Base-by-base conservation (phyloP, 177 flowering plant genomes). In the Telopea speciosissima region DNA sequence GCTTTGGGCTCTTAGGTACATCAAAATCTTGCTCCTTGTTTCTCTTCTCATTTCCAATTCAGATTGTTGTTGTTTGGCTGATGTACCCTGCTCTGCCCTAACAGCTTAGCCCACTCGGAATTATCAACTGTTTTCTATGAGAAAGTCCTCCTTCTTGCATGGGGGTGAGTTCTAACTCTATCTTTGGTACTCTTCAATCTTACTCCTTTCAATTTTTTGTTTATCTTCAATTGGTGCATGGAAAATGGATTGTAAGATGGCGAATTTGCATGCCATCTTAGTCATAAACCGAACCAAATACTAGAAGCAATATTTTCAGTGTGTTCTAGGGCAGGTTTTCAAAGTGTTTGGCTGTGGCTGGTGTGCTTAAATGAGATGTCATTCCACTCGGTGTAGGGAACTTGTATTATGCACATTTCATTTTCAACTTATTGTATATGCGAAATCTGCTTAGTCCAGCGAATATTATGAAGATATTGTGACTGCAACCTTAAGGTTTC, bases 31-130 rank as follows among this genome's bases (percentile, higher is more conserved):
- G 63, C 44, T 62, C 45, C 13, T 44, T 16, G 25, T 70, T 68
- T 68, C 24, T 22, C n/a, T 40, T 71, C 23, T 66, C 26, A 42
- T 65, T 24, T 40, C 24, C 24, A 45, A 54, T 44, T 22, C 24
- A 24, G 40, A 61, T 42, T 62, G 23, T 45, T 36, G 24, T 61
- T 42, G 23, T 71, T 69, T 25, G 63, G 52, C 77, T 72, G 66
- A 72, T 26, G 11, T 65, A 64, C 68, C 66, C 61, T 69, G 21
- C 68, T 70, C 68, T 70, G 24, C 24, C 58, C 21, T 71, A 73
- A 49, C 91, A 93, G 98, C 82, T 87, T 92, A 87, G 96, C 97
- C 21, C 97, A 93, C 80, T 93, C 98, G 31, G 98, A 93, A 79
- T 63, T 93, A 72, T 93, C 98, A 58, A 91, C 98, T 52, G 98